Base-by-base conservation (phyloP, 2,329 filamentous ascomycete genomes). In the Akanthomyces uredinophilus region DNA sequence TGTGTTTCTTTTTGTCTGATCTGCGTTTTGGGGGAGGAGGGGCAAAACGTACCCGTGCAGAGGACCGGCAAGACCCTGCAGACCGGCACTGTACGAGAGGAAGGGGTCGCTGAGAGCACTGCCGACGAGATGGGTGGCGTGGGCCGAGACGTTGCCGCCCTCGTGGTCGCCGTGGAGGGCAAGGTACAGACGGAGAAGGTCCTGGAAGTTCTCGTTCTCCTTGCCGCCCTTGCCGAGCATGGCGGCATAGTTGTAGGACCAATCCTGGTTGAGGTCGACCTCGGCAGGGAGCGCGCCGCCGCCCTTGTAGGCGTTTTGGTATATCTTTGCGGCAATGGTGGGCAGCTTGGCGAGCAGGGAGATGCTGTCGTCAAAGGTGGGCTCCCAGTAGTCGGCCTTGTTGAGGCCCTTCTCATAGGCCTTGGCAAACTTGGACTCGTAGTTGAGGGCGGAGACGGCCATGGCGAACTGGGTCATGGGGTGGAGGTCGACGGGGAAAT, bases 371-470 rank as follows among this genome's bases (percentile, higher is more conserved):
- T 98, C 94, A 73, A 96, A 98, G 50, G 92, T 96, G 16, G 94
- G 92, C 80, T 98, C 95, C 95, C 95, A 99, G 85, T 98, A 98
- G 69, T 97, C 92, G 59, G 92, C 91, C 83, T 98, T 99, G 83
- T 88, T 90, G 67, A 98, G 79, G 41, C 95, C 95, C 69, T 89
- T 79, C 76, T 93, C 94, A 76, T 99, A 99, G 22, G 90, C 90
- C 78, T 92, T 93, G 66, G 94, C 95, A 69, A 99, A 99, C 72
- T 89, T 87, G 70, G 92, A 96, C 69, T 92, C 92, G 75, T 96
- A 91, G 80, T 96, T 97, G 65, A 99, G 84, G n/a, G 95, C 91
- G 20, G 92, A 94, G 59, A 98, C 95, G 51, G 93, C 92, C 69
- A 96, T 95, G 68, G 94, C 89, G 70, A 99, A 94, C 76, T 98